A percentile compares a stretch with the other conserved stretches of the same genome.
Evolutionary conservation across 345 rosid genomes (phyloP).

Genomic region (Populus davidiana): DNA sequence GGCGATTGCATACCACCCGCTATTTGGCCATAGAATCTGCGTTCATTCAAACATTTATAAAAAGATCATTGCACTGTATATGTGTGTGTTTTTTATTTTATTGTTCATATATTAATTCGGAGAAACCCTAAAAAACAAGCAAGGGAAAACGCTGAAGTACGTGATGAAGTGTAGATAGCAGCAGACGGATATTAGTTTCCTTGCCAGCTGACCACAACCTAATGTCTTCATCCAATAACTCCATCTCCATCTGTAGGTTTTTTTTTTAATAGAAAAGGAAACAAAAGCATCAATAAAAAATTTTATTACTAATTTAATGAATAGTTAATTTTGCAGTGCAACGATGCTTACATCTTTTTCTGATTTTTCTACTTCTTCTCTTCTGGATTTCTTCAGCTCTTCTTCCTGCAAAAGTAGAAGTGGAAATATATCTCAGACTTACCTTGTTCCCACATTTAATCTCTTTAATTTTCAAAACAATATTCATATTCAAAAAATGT

Average conservation of each 20-base stretch:
- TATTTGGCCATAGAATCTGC: constrained; percentile 76
- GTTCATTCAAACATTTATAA: neutral
- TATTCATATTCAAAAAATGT: neutral
- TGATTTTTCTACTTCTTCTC: constrained; percentile 35
- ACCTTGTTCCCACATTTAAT: neutral
- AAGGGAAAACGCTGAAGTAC: constrained; percentile 17
- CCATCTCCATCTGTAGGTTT: constrained; percentile 49
- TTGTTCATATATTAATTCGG: too few relatives aligned
- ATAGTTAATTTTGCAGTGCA: neutral
- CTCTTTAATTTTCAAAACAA: neutral
- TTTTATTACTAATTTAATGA: neutral
- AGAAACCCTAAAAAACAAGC: too few relatives aligned
- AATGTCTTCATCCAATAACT: constrained; percentile 60
- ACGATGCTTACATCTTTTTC: constrained; percentile 34
- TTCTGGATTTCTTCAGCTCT: constrained; percentile 33
- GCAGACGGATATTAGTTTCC: constrained; percentile 63
- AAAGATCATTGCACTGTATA: neutral
- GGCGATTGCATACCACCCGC: constrained; percentile 68
- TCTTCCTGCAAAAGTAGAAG: constrained; percentile 35
- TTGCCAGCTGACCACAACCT: constrained; percentile 74
- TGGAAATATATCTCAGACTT: neutral
- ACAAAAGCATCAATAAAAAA: neutral
- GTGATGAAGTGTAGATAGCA: constrained; percentile 75
- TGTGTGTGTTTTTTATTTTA: too few relatives aligned
- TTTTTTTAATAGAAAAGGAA: neutral